Evolutionary conservation across 2,329 filamentous ascomycete genomes (phyloP), one percentile per base, ranked within the genome.

Genomic region (Colletotrichum sp.): DNA sequence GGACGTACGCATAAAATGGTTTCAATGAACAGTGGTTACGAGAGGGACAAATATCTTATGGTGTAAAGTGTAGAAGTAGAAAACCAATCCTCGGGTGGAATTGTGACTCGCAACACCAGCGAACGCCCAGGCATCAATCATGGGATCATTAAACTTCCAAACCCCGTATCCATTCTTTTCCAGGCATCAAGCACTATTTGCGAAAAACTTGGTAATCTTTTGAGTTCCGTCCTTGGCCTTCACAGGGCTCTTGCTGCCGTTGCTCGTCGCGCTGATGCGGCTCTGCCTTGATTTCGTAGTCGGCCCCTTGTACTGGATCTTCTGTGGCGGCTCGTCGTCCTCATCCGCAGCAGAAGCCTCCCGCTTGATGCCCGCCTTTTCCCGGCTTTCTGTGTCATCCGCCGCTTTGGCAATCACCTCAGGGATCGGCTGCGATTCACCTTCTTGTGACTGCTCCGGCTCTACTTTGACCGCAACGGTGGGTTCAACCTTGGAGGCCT

Each of bases 161-260:
- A 30, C 16, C 55, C 55, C 55, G 55, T 26, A 26, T 58, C 55
- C 55, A 1, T 30, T 26, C 14, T 30, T 26, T 26, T 18, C 24
- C 21, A 58, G 30, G 16, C 6, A 43, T 84, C 79, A 87, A 12
- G 85, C 82, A 73, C 85, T 86, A 68, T 86, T 87, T 26, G 81
- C 83, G 76, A 88, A 88, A 77, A 88, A 88, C 73, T 84, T 87
- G 0, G 86, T 88, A 30, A 88, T 88, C 78, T 89, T 90, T 75
- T 85, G 86, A 21, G 82, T 85, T 4, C 85, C 84, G 6, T 78
- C 76, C 72, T 80, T 83, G 72, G 65, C 7, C 71, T 85, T 86
- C 7, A 59, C 76, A 6, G 82, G 82, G 36, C 81, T 84, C 68
- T 80, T 86, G 4, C 75, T 80, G 16, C 80, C 80, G 59, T 89